Evolutionary conservation across 2,329 filamentous ascomycete species (phyloP).

Genomic region (Monosporascus sp.): DNA sequence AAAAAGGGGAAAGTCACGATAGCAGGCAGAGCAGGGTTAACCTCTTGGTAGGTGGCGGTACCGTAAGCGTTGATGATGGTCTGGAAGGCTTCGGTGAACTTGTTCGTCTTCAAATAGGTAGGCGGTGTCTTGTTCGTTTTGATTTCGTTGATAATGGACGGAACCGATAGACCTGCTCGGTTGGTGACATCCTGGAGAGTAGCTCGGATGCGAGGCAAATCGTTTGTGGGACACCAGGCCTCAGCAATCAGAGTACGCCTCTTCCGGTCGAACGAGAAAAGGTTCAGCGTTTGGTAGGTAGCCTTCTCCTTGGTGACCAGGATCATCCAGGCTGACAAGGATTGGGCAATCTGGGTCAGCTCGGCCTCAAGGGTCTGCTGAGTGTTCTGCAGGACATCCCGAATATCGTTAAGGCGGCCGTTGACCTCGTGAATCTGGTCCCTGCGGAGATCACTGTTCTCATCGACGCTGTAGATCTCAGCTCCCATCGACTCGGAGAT

Average conservation of each 20-base stretch:
- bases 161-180: conserved; percentile 89
- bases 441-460: conserved; percentile 90
- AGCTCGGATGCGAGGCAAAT: conserved; percentile 81
- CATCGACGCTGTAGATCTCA: conserved; percentile 93
- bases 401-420: conserved; percentile 82
- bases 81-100: conserved; percentile 96
- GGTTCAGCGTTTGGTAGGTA: conserved; percentile 90
- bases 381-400: conserved; percentile 90
- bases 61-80: conserved; percentile 99
- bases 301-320: conserved; percentile 98
- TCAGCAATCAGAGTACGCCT: conserved; percentile 96
- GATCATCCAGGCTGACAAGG: conserved; percentile 93
- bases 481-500: conserved; percentile 97
- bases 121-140: conserved; percentile 95
- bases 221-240: conserved; percentile 94
- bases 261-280: conserved; percentile 93
- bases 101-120: conserved; percentile 97
- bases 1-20: conserved; percentile 99
- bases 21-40: conserved; percentile 92
- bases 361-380: conserved; percentile 91
- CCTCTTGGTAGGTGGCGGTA: conserved; percentile 93
- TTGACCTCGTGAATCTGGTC: conserved; percentile 99
- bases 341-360: conserved; percentile 87
- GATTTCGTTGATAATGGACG: conserved; percentile 98
- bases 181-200: conserved; percentile 97